These are phyloP conservation scores for Melanogaster broomeanus DNA, from an alignment of 768 basidiomycete species.

Conservation along the genomic window DNA sequence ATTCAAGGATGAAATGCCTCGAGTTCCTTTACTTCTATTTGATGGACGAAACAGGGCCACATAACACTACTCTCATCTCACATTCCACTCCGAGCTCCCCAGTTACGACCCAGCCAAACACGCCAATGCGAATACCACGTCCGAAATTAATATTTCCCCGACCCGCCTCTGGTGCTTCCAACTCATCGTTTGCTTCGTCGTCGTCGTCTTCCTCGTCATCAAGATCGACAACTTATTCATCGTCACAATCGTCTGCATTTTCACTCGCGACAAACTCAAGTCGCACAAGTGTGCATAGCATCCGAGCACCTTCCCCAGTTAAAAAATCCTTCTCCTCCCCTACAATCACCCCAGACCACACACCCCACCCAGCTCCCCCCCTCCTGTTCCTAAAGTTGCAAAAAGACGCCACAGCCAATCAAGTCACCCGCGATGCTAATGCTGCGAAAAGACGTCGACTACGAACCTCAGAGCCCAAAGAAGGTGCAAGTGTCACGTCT, in stretches of 20 bases:
- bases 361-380: conserved; percentile 28
- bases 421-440: conserved; percentile 54
- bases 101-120: conserved; percentile 23
- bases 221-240: conserved; percentile 11
- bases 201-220: conserved; percentile 27
- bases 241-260: conserved; percentile 41
- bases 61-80: conserved; percentile 6
- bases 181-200: conserved; percentile 22
- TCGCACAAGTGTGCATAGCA: conserved; percentile 24
- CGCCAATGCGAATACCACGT: conserved; percentile 16
- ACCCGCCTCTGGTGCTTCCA: conserved; percentile 17
- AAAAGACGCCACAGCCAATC: conserved; percentile 22
- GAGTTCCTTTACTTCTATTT: conserved; percentile 96
- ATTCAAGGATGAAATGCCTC: conserved; percentile 86
- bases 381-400: conserved; percentile 25
- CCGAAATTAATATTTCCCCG: conserved; percentile 28
- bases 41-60: conserved; percentile 66
- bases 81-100: conserved; percentile 40
- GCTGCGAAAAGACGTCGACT: conserved; percentile 73
- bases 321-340: conserved; percentile 37
- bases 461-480: conserved; percentile 69
- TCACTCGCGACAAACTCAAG: conserved; percentile 40
- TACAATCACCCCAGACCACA: conserved; percentile 14
- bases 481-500: conserved; percentile 42
- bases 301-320: conserved; percentile 41